Base-by-base conservation (phyloP, 805 yeast species). In the Candida chauliodis region DNA sequence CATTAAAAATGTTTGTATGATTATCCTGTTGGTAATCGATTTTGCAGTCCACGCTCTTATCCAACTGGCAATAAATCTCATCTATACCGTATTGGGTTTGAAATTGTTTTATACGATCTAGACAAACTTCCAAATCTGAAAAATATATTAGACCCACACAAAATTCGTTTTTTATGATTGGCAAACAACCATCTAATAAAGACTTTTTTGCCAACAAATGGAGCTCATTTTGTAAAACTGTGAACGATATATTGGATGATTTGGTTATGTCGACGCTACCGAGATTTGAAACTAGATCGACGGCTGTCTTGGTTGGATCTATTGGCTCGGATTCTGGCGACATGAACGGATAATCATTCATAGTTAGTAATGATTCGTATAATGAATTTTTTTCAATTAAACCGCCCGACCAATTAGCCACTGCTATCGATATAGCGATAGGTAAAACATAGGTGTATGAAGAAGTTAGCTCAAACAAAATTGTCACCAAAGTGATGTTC, bases 391-490 rank as follows among this genome's bases (percentile, higher is more conserved):
- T 74, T 44, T 77, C 81, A 23, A 77, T 56, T 4, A 73, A 58
- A 31, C 67, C 63, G 3, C 80, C 81, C 8, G 73, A 63, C 78
- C 80, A 73, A 47, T 75, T 75, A 2, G 80, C 69, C n/a, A 73
- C 74, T 7, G 79, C 69, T 34, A 77, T 75, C 2, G 79, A 65
- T 7, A 76, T 69, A 1, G 81, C 67, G 37, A 76, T 73, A 0
- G 82, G 82, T 16, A 77, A 51, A 8, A 77, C 81, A 49, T 76
- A 76, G 18, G 75, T 74, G 41, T 76, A 69, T 10, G 78, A 70
- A 16, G 79, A 75, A 1, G 82, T 77, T 23, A 77, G 53, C 48
- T 77, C 82, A 49, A 74, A 74, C 26, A 74, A 50, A 26, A 75
- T 73, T 3, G 72, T 71, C 1, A 75, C 76, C 23, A 74, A 52